phyloP scores from a whole-genome alignment of 805 yeast species.

The Candida quercuum region DNA sequence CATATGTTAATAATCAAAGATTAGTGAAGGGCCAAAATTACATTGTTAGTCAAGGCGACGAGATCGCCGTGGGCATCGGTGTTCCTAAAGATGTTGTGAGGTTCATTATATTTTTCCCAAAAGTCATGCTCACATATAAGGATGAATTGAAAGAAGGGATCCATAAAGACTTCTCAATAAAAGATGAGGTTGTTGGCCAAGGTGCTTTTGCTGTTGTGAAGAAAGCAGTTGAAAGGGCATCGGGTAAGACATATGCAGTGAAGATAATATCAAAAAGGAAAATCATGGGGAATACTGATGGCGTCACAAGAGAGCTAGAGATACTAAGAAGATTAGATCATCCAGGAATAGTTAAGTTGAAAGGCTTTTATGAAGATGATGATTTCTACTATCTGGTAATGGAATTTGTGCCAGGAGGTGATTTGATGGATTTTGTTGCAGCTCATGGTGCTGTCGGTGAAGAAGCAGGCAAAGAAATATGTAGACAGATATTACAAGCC shows the following conservation, averaged over 20 bases:
- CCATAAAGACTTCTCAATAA: constrained; percentile 64
- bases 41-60: constrained; percentile 87
- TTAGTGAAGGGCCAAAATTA: constrained; percentile 75
- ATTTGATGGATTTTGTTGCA: constrained; percentile 94
- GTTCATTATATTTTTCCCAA: constrained; percentile 38
- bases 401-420: constrained; percentile 97
- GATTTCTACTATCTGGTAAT: constrained; percentile 82
- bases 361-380: constrained; percentile 80
- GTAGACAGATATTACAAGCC: constrained; percentile 79
- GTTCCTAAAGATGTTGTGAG: constrained; percentile 60
- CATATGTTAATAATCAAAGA: constrained; percentile 71
- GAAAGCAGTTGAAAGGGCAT: constrained; percentile 77
- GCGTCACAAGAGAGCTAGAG: constrained; percentile 81
- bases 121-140: constrained; percentile 5
- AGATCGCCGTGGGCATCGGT: constrained; percentile 85
- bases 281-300: constrained; percentile 70
- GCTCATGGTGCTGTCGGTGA: constrained; percentile 91
- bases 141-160: constrained; percentile 39
- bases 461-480: constrained; percentile 80
- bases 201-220: constrained; percentile 98
- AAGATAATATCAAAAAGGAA: constrained; percentile 83
- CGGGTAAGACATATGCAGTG: constrained; percentile 86
- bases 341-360: constrained; percentile 76
- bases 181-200: constrained; percentile 85
- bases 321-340: constrained; percentile 75